Base-by-base conservation (phyloP, 176 grass and related monocot genomes). In the Oryza australiensis region DNA sequence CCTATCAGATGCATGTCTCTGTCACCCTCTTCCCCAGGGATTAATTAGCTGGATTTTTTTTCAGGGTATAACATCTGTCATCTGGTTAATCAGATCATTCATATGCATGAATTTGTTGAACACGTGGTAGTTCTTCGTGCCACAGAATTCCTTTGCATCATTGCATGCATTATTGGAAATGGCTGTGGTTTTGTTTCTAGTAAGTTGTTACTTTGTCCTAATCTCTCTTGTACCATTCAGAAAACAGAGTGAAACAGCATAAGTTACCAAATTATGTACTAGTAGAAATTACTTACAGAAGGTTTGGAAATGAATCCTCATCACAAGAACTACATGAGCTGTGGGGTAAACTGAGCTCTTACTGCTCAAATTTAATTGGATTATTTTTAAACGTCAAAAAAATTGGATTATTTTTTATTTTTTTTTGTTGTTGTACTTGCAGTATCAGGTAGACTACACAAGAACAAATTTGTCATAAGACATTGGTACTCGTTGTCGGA, bases 11-110 rank as follows among this genome's bases (percentile, higher is more conserved):
- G 91, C 88, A 75, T 37, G 83, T 82, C 69, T 60, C 79, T 73
- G 11, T 78, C 80, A 78, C 62, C 62, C 77, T 68, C 62, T 74
- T 73, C 57, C 81, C 81, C 81, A 64, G 35, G 72, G 62, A 91
- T 86, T 86, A 84, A 91, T 86, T 86, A 84, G 79, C 86, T 91
- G 83, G 80, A 89, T 82, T 80, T 80, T 81, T 55, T 72, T 77
- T 34, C 48, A 35, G 73, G 79, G 40, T 68, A 69, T 63, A 74
- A 68, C 20, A 79, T 75, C 82, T 90, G 38, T 74, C 46, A 40
- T 69, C 48, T 79, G 49, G 20, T 67, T 86, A 83, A 79, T 59
- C 29, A 46, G 62, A 79, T 15, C 79, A 79, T 74, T 59, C 29
- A 46, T 48, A 79, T 15, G 74, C n/a, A 66, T 74, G 62, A 64